Base-by-base conservation (phyloP, 192 early-diverging fungal species). In the Chytriomyces confervae region DNA sequence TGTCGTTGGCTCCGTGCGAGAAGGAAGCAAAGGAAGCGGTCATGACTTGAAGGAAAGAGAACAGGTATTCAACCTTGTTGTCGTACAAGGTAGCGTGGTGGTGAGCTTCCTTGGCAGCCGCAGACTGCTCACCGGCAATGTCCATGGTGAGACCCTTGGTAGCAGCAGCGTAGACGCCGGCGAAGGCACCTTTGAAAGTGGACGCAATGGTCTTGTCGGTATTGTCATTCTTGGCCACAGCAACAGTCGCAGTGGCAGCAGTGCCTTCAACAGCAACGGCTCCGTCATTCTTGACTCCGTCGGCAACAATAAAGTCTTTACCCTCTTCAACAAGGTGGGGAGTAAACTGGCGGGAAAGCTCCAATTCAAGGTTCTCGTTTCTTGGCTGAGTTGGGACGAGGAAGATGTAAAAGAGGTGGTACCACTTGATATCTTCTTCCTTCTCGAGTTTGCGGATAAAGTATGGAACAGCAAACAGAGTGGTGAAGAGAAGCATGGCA, bases 1-100 rank as follows among this genome's bases (percentile, higher is more conserved):
- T 92, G 83, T 95, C 93, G 85, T 95, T 95, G 70, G 90, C 89
- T 60, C 94, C 93, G 84, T 95, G 94, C 13, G 92, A 87, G 82
- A 95, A 95, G 73, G 93, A 94, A 36, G 94, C 91, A 48, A 94
- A 90, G 72, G 91, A 88, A 13, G 93, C 92, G 6, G 94, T 95
- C 68, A 92, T 81, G 73, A 94, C 85, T 77, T 95, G 94, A 50
- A 95, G 84, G 80, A 94, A 90, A 3, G 93, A 94, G 88, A 92
- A 95, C 43, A 95, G 85, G 73, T 91, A 87, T 80, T 95, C 94
- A 36, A 91, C 92, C 47, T 92, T 84, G 71, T 82, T 85, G 65
- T 94, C 92, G 72, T 89, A 94, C 68, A 89, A 83, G 65, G 86
- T 85, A 46, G 93, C 91, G 45, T 84, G 85, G 44, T 80, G 84